These are phyloP conservation scores for Fusarium sp. DNA, from an alignment of 2,329 filamentous ascomycete species.

Conservation along the genomic window DNA sequence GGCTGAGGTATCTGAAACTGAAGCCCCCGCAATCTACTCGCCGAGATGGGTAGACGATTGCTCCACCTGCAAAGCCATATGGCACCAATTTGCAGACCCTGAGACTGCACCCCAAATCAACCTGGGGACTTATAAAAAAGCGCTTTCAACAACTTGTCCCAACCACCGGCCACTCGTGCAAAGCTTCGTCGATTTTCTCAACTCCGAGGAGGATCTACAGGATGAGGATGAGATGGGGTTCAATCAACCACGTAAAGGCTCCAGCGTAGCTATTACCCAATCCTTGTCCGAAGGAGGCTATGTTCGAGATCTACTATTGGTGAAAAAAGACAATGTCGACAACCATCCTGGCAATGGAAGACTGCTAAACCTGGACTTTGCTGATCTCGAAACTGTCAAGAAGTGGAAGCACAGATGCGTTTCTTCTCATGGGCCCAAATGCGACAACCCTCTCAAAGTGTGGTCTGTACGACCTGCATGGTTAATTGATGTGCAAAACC, in stretches of 20 bases:
- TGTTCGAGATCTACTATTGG: neutral
- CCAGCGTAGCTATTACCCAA: neutral
- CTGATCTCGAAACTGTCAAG: too few species aligned
- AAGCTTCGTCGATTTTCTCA: neutral
- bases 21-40: neutral
- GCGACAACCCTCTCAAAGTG: neutral
- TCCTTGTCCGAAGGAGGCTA: neutral
- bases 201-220: neutral
- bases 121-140: neutral
- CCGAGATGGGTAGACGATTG: neutral
- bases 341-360: too few species aligned
- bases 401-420: neutral
- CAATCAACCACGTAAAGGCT: neutral
- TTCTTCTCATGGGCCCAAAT: neutral
- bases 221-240: neutral
- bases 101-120: neutral
- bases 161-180: neutral
- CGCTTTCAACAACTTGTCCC: neutral
- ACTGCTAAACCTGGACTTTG: too few species aligned
- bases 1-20: fast-evolving
- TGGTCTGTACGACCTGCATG: neutral
- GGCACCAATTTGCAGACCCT: neutral
- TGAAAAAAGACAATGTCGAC: neutral
- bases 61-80: neutral
- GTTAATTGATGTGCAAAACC: neutral